Evolutionary conservation across 495 filamentous ascomycete species (phyloP), one percentile per base, ranked within the genome.

Genomic region (Xylaria flabelliformis): DNA sequence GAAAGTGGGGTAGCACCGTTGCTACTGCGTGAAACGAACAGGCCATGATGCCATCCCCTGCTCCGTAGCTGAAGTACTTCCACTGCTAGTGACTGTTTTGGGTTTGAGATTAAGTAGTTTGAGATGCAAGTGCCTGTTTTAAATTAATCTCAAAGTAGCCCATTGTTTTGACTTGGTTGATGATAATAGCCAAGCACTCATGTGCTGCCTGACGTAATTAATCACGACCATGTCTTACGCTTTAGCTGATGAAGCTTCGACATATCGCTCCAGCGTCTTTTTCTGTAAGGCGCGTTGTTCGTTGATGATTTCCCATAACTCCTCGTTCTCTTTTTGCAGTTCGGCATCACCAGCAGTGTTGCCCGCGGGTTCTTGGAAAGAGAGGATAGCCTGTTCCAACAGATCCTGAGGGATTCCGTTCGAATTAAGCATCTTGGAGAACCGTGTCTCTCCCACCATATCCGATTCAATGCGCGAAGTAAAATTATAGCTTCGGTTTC

Each of bases 401-500:
- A 80, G 36, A 39, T 80, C 75, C 10, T 72, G 65, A 3, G 82
- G 74, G 32, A 86, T 77, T 1, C 84, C 84, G 5, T 78, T 73
- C 9, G 80, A 77, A 24, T 78, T 79, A 8, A 85, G 69, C 61
- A 84, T 80, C 61, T 73, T 75, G 65, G 81, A 79, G 34, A 85
- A 83, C 48, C 80, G 77, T 4, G 79, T 82, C 15, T 81, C 77
- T 10, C 75, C 67, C n/a, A 50, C 69, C n/a, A 79, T 68, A 44
- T 79, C 72, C 3, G 82, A 73, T 32, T 82, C 82, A 26, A 97
- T 80, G 76, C 94, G 92, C 0, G 90, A 84, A 53, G 86, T 88
- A 71, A 96, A 87, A 17, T 84, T 86, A 73, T 97, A 97, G 26
- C 88, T 88, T 6, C 85, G 83, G 41, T 91, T 90, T 15, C 93